Evolutionary conservation across 2,329 filamentous ascomycete species (phyloP).

Genomic region (Plectosphaerella plurivora): DNA sequence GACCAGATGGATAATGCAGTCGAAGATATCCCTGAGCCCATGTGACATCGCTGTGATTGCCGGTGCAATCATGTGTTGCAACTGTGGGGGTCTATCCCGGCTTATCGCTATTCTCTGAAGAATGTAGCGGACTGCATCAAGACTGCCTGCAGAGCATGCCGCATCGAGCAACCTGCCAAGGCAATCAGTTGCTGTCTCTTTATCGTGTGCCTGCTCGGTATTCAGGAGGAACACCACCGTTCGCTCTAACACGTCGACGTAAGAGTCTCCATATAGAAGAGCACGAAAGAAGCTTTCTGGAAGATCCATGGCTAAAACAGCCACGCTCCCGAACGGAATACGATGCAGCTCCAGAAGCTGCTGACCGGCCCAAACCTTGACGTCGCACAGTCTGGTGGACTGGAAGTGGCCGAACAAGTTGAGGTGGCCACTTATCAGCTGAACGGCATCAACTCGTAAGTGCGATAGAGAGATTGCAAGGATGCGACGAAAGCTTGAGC

Average conservation of each 20-base stretch:
- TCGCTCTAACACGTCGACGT: background rate
- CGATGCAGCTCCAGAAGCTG: background rate
- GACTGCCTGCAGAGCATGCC: background rate
- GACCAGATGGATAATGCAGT: background rate
- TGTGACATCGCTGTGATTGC: background rate
- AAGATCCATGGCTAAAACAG: background rate
- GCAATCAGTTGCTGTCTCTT: background rate
- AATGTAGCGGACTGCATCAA: background rate
- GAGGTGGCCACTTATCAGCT: background rate
- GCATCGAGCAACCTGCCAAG: background rate
- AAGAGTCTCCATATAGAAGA: background rate
- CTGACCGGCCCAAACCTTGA: background rate
- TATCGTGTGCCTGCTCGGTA: background rate
- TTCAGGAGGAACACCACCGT: background rate
- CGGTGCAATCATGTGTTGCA: background rate
- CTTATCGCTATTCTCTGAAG: background rate
- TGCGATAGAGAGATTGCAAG: background rate
- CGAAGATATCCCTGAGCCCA: background rate
- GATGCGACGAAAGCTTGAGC: slow-evolving; percentile 1
- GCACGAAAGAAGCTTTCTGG: background rate
- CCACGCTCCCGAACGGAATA: background rate
- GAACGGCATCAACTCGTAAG: background rate
- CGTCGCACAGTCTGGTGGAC: background rate
- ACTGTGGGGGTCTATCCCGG: background rate
- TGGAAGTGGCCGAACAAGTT: too few species aligned